Evolutionary conservation across 352 stramenopile genomes (phyloP).

Genomic region (Globisporangium takayamanum): DNA sequence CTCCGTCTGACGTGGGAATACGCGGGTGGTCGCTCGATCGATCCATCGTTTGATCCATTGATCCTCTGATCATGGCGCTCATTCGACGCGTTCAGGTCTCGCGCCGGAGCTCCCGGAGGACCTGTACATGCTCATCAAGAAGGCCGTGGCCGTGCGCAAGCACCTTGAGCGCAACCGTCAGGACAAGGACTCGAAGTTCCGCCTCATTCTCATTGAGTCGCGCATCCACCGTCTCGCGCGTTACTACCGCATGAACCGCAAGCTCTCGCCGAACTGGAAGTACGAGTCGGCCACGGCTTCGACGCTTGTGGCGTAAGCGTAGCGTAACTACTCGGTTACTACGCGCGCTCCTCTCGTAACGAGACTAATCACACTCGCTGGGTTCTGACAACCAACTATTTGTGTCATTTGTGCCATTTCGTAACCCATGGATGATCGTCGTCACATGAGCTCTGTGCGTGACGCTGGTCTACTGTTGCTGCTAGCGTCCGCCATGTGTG

Average conservation of each 20-base stretch:
- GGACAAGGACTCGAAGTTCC: constrained; percentile 99
- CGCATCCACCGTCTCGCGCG: constrained; percentile 97
- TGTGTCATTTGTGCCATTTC: too few species aligned
- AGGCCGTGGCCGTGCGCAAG: constrained; percentile 99
- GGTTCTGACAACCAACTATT: background rate
- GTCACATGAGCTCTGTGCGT: too few species aligned
- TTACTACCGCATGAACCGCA: constrained; percentile 99
- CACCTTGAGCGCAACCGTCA: constrained; percentile 99
- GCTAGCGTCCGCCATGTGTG: too few species aligned
- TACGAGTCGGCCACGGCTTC: constrained; percentile 98
- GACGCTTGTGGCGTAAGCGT: constrained; percentile 97
- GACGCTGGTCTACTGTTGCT: too few species aligned
- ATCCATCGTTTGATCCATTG: constrained; percentile 2
- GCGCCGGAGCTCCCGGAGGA: constrained; percentile 99
- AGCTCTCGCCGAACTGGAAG: constrained; percentile 99
- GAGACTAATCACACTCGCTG: constrained; percentile 6
- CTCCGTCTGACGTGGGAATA: constrained; percentile 84
- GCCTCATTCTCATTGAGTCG: constrained; percentile 99
- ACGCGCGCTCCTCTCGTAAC: constrained; percentile 6
- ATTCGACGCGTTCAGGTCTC: constrained; percentile 59
- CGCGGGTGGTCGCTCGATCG: constrained; percentile 35
- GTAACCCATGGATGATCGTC: too few species aligned
- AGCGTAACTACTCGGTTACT: background rate
- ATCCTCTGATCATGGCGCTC: background rate
- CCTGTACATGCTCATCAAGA: constrained; percentile 99